Evolutionary conservation across 805 yeast genomes (phyloP), one percentile per base, ranked within the genome.

Genomic region (Suhomyces emberorum): DNA sequence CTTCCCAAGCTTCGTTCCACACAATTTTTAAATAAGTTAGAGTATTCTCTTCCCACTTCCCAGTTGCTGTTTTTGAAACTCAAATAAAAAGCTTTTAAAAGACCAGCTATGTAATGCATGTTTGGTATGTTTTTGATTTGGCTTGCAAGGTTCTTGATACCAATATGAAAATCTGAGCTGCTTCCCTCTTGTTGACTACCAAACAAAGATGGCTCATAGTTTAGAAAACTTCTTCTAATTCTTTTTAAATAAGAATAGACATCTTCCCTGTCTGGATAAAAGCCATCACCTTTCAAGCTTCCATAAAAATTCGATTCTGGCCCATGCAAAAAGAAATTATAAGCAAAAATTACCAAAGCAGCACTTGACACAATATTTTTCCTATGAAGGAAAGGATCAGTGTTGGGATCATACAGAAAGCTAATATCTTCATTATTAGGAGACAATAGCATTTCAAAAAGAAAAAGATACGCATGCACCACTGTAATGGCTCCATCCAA

Each of bases 401-500:
- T 53, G 40, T 74, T 74, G 0, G 79, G 73, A 32, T 72, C 67
- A 53, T 76, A 77, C 14, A 60, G 59, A 32, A 66, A 71, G 25
- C 64, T 63, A 4, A 61, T 61, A 27, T 71, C 74, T 28, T 57
- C 63, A 16, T 72, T 78, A 45, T 69, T 71, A n/a, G 77, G 80
- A 8, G 69, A 63, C 30, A 81, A 52, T 42, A 77, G 73, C 74
- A 77, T 75, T 49, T 82, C 87, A 60, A 75, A 76, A 18, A 83
- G 49, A 38, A 79, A 66, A 44, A 78, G 61, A 42, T 77, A 77
- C 15, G 84, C 80, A 51, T 83, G 84, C 26, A 81, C 63, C 7
- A 76, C 74, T 17, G 79, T 41, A n/a, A 41, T 38, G 3, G 23
- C 24, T 16, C 44, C 44, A 28, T 35, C 27, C 19, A 25, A 4